A percentile compares a stretch with the other conserved stretches of the same genome.
These are phyloP conservation scores for Jacaranda copaia DNA, from an alignment of 257 asterid species.

Conservation along the genomic window DNA sequence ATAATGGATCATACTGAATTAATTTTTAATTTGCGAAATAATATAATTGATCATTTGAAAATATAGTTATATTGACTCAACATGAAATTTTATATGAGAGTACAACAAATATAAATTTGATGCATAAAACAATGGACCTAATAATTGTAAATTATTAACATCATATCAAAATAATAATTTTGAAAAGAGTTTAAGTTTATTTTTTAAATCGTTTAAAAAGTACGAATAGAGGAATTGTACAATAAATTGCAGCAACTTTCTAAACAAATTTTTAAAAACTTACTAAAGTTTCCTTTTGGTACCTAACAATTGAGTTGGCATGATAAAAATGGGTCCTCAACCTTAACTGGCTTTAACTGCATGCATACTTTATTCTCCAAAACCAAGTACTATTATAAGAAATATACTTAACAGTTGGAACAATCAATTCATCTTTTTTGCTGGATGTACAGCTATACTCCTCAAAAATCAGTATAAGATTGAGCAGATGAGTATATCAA, in stretches of 20 bases:
- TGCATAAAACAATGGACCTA: too few relatives aligned
- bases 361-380: constrained; percentile 17
- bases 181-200: too few relatives aligned
- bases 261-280: neutral
- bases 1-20: too few relatives aligned
- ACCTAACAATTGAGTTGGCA: neutral
- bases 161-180: too few relatives aligned
- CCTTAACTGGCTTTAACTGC: constrained; percentile 30
- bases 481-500: neutral
- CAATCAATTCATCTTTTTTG: constrained; percentile 30
- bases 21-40: too few relatives aligned
- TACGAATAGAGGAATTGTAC: too few relatives aligned
- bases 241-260: neutral
- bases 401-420: constrained; percentile 25
- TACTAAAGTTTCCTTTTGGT: neutral
- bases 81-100: too few relatives aligned
- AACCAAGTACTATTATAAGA: neutral
- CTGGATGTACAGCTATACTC: constrained; percentile 13
- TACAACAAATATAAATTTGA: too few relatives aligned
- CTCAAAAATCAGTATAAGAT: constrained; percentile 8
- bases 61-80: too few relatives aligned
- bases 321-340: constrained; percentile 22
- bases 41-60: too few relatives aligned
- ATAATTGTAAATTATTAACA: too few relatives aligned
- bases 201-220: too few relatives aligned